A percentile compares a stretch with the other conserved stretches of the same genome.
These are phyloP conservation scores for Beauveria rudraprayagi DNA, from an alignment of 2,329 filamentous ascomycete species.

Conservation along the genomic window DNA sequence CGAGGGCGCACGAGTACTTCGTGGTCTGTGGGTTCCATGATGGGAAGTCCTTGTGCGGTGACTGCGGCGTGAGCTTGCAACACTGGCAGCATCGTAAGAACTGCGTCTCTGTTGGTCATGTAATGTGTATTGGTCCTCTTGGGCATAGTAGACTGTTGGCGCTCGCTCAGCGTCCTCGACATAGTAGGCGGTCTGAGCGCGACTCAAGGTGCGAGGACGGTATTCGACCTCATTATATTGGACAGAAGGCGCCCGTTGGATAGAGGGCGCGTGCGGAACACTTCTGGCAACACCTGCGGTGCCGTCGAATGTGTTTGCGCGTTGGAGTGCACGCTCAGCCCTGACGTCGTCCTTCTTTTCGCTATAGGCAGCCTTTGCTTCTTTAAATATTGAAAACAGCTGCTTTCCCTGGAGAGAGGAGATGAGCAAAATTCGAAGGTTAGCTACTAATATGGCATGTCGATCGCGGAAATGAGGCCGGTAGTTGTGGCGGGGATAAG, in stretches of 20 bases:
- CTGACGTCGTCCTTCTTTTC: constrained; percentile 80
- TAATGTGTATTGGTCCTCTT: constrained; percentile 27
- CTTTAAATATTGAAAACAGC: constrained; percentile 81
- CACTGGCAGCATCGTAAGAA: constrained; percentile 23
- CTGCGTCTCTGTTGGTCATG: constrained; percentile 7
- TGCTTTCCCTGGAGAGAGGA: constrained; percentile 64
- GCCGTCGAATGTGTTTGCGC: constrained; percentile 50
- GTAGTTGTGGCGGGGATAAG: neutral
- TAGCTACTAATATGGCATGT: constrained; percentile 5
- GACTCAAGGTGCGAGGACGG: neutral
- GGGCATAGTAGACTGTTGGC: constrained; percentile 14
- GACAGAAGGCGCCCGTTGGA: constrained; percentile 20
- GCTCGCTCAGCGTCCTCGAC: constrained; percentile 23
- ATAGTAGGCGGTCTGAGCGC: neutral
- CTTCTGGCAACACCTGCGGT: constrained; percentile 16
- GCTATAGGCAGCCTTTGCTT: constrained; percentile 79
- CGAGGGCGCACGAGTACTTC: constrained; percentile 18
- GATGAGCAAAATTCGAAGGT: neutral
- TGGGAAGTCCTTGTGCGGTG: constrained; percentile 19
- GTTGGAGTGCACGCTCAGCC: constrained; percentile 52
- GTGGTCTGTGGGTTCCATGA: constrained; percentile 15
- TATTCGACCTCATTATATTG: constrained; percentile 26
- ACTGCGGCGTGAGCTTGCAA: constrained; percentile 35
- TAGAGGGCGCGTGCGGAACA: constrained; percentile 17
- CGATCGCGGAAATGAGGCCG: neutral